Conservation (phyloP, 441 rosid genomes). For the Populus hybrid region DNA sequence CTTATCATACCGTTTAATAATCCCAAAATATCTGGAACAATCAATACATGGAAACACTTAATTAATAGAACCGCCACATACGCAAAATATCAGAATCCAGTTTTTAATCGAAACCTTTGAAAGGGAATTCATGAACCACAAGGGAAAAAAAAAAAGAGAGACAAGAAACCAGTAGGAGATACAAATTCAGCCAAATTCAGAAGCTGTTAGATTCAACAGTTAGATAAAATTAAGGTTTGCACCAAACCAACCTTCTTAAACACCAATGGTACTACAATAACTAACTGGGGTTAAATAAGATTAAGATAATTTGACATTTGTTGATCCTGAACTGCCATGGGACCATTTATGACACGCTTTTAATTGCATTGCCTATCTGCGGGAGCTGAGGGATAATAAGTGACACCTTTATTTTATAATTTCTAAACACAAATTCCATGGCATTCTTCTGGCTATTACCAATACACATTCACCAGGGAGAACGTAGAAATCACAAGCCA, state of each 20-base stretch:
- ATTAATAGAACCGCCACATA: conserved; percentile 1
- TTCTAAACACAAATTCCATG: background rate
- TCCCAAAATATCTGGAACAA: conserved; percentile 58
- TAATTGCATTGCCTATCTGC: too few species aligned
- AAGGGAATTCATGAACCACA: background rate
- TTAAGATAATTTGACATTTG: too few species aligned
- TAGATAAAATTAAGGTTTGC: too few species aligned
- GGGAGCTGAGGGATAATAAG: too few species aligned
- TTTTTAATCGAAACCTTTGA: background rate
- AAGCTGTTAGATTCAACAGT: too few species aligned
- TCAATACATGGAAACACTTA: conserved; percentile 10
- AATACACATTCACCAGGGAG: background rate
- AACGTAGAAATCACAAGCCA: background rate
- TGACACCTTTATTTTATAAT: too few species aligned
- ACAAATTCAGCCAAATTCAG: too few species aligned
- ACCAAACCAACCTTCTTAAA: too few species aligned
- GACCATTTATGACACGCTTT: too few species aligned
- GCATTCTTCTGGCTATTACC: background rate
- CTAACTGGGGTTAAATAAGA: too few species aligned
- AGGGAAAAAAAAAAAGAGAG: background rate
- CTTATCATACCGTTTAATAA: conserved; percentile 58
- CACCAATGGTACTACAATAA: too few species aligned
- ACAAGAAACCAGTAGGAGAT: background rate
- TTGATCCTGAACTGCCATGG: too few species aligned
- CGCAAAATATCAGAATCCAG: background rate